These are phyloP conservation scores for Sporothrix schenckii DNA, from an alignment of 2,329 filamentous ascomycete genomes.

Conservation along the genomic window DNA sequence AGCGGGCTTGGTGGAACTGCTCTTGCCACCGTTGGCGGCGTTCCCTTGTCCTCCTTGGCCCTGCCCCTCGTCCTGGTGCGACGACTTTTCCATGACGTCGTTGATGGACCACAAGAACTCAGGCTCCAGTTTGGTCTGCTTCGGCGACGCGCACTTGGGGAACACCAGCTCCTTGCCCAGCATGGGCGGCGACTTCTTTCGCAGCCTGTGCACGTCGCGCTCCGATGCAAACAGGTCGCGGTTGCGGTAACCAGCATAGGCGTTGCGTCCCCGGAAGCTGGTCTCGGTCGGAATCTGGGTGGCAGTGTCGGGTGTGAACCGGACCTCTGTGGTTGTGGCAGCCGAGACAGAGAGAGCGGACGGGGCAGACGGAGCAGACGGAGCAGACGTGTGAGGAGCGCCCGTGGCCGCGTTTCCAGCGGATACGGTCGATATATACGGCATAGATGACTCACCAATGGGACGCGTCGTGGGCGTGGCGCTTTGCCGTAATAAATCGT, in stretches of 20 bases:
- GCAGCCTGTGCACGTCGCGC: constrained; percentile 54
- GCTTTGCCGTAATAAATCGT: constrained; percentile 28
- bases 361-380: not conserved
- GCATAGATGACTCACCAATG: constrained; percentile 43
- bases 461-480: constrained; percentile 33
- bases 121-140: constrained; percentile 80
- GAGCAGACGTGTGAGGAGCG: not conserved
- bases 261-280: constrained; percentile 48
- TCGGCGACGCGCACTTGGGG: constrained; percentile 78
- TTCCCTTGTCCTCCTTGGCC: too few species aligned
- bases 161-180: constrained; percentile 80
- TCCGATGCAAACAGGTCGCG: constrained; percentile 54
- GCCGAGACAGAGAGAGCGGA: not conserved
- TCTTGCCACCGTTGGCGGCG: too few species aligned
- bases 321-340: not conserved
- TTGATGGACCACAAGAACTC: constrained; percentile 64
- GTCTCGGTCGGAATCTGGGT: constrained; percentile 47
- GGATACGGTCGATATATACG: constrained; percentile 42
- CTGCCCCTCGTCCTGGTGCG: constrained; percentile 49
- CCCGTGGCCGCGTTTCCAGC: constrained; percentile 17
- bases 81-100: constrained; percentile 51
- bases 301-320: constrained; percentile 5
- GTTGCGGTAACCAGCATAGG: constrained; percentile 50
- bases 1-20: not conserved
- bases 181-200: constrained; percentile 73